Percentiles rank a stretch among this genome's conserved stretches.
Evolutionary conservation across 331 rosid species (phyloP).

Genomic region (Quercus tomentella): DNA sequence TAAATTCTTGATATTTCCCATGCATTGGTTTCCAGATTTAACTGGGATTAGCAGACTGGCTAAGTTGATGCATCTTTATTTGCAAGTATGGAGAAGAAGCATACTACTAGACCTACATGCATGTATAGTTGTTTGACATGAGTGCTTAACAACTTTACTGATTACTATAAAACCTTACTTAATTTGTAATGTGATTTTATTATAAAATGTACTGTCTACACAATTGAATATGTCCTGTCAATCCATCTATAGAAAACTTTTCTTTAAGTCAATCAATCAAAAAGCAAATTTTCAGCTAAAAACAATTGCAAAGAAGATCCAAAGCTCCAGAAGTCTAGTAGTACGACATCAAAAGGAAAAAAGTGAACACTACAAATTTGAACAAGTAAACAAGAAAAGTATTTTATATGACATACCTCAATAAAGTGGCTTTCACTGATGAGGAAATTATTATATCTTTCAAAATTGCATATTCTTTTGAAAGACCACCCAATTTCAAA

Average conservation of each 20-base stretch:
- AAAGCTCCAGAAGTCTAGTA: neutral
- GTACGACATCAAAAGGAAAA: neutral
- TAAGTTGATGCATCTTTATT: neutral
- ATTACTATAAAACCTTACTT: too few relatives aligned
- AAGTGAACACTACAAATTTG: neutral
- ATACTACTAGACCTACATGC: neutral
- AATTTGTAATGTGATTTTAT: too few relatives aligned
- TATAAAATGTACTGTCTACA: too few relatives aligned
- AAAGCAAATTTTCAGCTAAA: neutral
- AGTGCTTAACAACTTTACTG: neutral
- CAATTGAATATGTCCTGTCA: too few relatives aligned
- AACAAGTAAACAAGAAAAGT: neutral
- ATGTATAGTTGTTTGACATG: neutral
- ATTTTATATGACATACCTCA: constrained; percentile 54
- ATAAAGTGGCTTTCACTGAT: constrained; percentile 42
- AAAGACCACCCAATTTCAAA: constrained; percentile 76
- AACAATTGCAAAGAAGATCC: neutral
- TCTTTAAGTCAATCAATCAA: neutral
- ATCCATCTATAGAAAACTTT: too few relatives aligned
- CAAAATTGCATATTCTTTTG: constrained; percentile 63
- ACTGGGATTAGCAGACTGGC: neutral
- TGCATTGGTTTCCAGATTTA: neutral
- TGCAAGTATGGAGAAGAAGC: neutral
- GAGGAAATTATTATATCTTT: constrained; percentile 63
- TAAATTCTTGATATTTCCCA: neutral